Conservation (phyloP, 2,329 filamentous ascomycete genomes). For the Beauveria brongniartii region DNA sequence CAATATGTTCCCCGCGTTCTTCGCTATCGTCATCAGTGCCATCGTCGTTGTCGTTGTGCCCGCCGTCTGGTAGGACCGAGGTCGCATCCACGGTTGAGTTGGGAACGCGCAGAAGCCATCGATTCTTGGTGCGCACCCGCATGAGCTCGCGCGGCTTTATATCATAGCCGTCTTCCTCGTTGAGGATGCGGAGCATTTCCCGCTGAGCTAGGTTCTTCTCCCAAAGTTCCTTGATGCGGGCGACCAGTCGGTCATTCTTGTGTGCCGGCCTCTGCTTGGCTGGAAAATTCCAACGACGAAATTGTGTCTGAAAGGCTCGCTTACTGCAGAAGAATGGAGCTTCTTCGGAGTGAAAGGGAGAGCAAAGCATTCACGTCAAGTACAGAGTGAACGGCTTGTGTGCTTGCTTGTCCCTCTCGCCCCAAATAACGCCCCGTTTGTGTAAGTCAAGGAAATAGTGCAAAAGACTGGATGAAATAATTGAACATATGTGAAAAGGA, state of each 20-base stretch:
- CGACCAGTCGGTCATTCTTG: conserved; percentile 58
- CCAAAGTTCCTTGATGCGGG: conserved; percentile 69
- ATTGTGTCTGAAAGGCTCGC: conserved; percentile 67
- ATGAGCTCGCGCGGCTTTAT: conserved; percentile 65
- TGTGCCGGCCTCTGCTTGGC: conserved; percentile 65
- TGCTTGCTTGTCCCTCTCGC: not conserved
- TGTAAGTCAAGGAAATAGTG: conserved; percentile 13
- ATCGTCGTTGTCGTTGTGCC: conserved; percentile 10
- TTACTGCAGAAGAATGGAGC: conserved; percentile 42
- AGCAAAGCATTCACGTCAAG: not conserved
- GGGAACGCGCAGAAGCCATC: conserved; percentile 56
- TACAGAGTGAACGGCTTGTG: not conserved
- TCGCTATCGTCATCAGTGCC: not conserved
- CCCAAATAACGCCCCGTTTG: conserved; percentile 4
- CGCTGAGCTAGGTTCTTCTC: conserved; percentile 62
- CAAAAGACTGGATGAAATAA: too few species aligned
- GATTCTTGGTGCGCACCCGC: conserved; percentile 59
- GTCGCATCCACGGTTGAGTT: conserved; percentile 32
- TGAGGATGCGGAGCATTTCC: conserved; percentile 64
- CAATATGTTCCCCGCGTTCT: not conserved
- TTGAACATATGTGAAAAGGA: not conserved
- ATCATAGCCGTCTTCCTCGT: conserved; percentile 60
- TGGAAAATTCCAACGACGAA: conserved; percentile 73
- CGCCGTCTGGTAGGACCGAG: conserved; percentile 34
- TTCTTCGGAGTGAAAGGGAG: conserved; percentile 1